Conservation (phyloP, 1,284 basidiomycete genomes). For the Amylostereum areolatum region DNA sequence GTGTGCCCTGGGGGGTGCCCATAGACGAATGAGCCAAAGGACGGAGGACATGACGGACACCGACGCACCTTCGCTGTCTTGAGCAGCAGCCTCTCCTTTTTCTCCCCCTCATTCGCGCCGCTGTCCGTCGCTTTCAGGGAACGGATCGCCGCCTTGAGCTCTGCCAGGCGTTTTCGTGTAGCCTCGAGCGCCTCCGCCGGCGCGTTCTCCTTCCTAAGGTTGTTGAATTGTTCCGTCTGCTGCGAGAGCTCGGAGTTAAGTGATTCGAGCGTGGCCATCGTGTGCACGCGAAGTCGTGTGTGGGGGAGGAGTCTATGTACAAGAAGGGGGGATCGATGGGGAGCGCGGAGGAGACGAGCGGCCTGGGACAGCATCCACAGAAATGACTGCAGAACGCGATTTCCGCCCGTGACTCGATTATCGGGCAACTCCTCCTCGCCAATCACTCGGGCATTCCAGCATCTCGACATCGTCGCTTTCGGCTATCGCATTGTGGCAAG, state of each 20-base stretch:
- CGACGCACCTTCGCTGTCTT: constrained; percentile 75
- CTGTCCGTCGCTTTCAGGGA: constrained; percentile 34
- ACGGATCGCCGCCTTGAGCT: constrained; percentile 56
- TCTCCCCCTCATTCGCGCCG: constrained; percentile 41
- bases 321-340: constrained; percentile 9
- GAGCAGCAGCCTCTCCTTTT: constrained; percentile 61
- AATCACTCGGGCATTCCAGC: constrained; percentile 1
- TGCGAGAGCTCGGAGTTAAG: constrained; percentile 45
- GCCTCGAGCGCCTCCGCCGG: constrained; percentile 49
- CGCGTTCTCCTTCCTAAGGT: constrained; percentile 50
- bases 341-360: constrained; percentile 3
- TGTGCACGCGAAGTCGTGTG: constrained; percentile 2
- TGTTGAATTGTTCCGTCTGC: constrained; percentile 50
- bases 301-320: no score
- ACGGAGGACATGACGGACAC: constrained; percentile 7
- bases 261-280: constrained; percentile 31
- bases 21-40: constrained; percentile 10
- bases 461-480: not conserved
- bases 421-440: constrained; percentile 2
- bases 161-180: constrained; percentile 62
- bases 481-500: not conserved
- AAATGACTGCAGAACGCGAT: not conserved
- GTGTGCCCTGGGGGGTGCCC: constrained; percentile 67
- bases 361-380: constrained; percentile 7
- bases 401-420: constrained; percentile 11